Evolutionary conservation across 108 stramenopile species (phyloP).

Genomic region (Skeletonema potamos): DNA sequence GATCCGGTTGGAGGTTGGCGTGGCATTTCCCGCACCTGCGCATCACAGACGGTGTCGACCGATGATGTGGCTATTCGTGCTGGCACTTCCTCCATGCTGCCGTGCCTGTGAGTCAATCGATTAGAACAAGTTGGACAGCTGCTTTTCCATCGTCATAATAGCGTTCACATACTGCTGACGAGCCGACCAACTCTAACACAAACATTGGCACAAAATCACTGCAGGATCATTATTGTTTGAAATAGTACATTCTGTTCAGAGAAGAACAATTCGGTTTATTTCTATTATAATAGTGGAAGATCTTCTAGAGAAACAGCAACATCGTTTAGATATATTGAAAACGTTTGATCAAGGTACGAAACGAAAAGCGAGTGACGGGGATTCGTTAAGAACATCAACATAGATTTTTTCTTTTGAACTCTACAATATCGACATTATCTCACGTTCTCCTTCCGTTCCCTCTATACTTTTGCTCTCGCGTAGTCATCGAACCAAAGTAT

Average conservation of each 20-base stretch:
- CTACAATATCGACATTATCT: not conserved
- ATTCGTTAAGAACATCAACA: not conserved
- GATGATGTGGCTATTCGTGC: too few species aligned
- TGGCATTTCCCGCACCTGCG: too few species aligned
- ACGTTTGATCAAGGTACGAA: not conserved
- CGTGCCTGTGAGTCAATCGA: conserved; percentile 2
- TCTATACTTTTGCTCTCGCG: not conserved
- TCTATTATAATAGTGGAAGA: not conserved
- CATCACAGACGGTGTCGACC: too few species aligned
- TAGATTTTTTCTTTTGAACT: not conserved
- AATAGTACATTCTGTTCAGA: not conserved
- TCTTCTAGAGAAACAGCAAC: too few species aligned
- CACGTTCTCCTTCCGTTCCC: not conserved
- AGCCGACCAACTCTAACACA: not conserved
- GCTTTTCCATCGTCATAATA: not conserved
- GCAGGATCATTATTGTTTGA: not conserved
- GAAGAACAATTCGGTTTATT: not conserved
- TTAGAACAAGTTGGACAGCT: conserved; percentile 8
- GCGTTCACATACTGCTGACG: not conserved
- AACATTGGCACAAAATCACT: not conserved
- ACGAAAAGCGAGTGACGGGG: not conserved
- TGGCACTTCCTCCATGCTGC: too few species aligned
- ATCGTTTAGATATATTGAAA: not conserved
- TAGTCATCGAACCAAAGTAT: not conserved
- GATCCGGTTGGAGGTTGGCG: too few species aligned